These are phyloP conservation scores for Aspergillus biplanus DNA, from an alignment of 495 filamentous ascomycete species.

Conservation along the genomic window DNA sequence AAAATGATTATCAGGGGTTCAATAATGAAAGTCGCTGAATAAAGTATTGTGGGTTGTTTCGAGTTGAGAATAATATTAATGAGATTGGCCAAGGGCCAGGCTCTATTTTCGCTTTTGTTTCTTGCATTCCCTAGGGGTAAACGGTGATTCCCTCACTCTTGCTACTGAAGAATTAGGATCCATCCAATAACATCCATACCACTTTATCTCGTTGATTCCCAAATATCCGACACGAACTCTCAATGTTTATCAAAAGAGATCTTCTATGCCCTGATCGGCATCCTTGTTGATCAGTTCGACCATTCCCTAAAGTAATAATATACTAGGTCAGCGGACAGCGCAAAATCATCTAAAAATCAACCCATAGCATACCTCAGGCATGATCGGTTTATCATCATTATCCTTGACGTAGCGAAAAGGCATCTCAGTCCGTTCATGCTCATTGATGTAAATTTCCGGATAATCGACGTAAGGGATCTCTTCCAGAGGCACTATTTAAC, in stretches of 20 bases:
- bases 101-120: too few relatives aligned
- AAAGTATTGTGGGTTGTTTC: too few relatives aligned
- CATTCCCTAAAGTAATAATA: slow-evolving; percentile 70
- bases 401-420: slow-evolving; percentile 92
- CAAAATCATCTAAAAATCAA: neutral
- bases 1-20: neutral
- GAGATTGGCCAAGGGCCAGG: too few relatives aligned
- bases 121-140: too few relatives aligned
- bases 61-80: too few relatives aligned
- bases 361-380: slow-evolving; percentile 75
- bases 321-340: neutral
- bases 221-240: neutral
- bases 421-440: slow-evolving; percentile 94
- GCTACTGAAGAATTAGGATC: too few relatives aligned
- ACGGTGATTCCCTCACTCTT: too few relatives aligned
- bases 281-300: slow-evolving; percentile 90
- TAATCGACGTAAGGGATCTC: slow-evolving; percentile 81
- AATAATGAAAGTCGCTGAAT: neutral
- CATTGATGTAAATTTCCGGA: slow-evolving; percentile 85
- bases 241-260: slow-evolving; percentile 67
- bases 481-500: slow-evolving; percentile 65
- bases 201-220: neutral
- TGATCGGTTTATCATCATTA: slow-evolving; percentile 74
- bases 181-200: too few relatives aligned
- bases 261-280: slow-evolving; percentile 86